Evolutionary conservation across 768 basidiomycete species (phyloP), one percentile per base, ranked within the genome.

Genomic region (Lactifluus hygrophoroides): DNA sequence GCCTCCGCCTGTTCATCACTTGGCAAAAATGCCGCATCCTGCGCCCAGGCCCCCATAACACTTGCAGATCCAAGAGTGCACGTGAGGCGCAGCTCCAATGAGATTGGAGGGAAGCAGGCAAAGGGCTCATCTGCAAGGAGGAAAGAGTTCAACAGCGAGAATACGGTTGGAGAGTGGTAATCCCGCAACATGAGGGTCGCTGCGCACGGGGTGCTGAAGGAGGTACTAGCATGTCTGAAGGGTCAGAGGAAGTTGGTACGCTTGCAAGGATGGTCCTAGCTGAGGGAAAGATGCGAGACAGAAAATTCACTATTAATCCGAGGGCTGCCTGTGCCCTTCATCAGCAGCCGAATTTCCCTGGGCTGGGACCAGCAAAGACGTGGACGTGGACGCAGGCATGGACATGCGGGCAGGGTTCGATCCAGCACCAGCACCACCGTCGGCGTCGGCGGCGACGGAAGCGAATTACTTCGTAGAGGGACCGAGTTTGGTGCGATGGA

Each of bases 1-100:
- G 71, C 68, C 69, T 87, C 86, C 4, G 85, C 85, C 47, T 76
- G 77, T 51, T 77, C 72, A 63, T 84, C 83, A 7, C 69, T 64
- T 0, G 79, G 81, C 43, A 81, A 69, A 17, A 70, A 69, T 0
- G 69, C 50, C 3, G 68, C 64, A 27, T 71, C 68, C 64, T 83
- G 79, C 17, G 77, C 80, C 88, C 88, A 92, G 9, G 90, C 90
- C 68, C 77, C 80, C 51, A 89, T 73, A 38, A 80, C 86, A 65
- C 87, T 90, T 65, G 86, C 83, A 1, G 86, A 86, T 10, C 90
- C 90, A 79, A 92, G 82, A 48, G 87, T 87, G 28, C 74, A 71
- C 5, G 77, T 70, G 14, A 88, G 72, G 3, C 63, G 67, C 13
- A 91, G 72, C 0, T 69, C 72, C 10, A 82, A 77, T 51, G 85